A percentile compares a stretch with the other conserved stretches of the same genome.
These are phyloP conservation scores for Sphagnum tenellum DNA, from an alignment of 225 moss, liverwort and hornwort species.

Conservation along the genomic window DNA sequence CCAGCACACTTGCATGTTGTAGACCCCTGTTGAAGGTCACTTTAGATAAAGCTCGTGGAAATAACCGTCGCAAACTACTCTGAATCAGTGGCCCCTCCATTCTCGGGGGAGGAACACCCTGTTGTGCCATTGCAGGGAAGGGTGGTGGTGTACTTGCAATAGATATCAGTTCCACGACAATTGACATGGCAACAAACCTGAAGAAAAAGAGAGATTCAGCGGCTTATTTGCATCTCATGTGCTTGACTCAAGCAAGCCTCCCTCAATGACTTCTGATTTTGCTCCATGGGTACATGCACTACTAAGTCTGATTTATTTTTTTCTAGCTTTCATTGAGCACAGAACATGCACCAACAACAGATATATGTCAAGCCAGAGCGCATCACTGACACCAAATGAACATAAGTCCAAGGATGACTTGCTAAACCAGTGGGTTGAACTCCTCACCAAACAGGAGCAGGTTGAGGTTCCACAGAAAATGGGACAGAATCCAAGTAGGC, in stretches of 20 bases:
- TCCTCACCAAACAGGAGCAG: conserved; percentile 89
- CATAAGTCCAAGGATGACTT: too few species aligned
- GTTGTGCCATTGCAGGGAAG: conserved; percentile 50
- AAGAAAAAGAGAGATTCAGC: conserved; percentile 3
- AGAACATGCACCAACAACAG: too few species aligned
- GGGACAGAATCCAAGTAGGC: conserved; percentile 85
- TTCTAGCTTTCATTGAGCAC: too few species aligned
- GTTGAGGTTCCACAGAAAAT: conserved; percentile 82
- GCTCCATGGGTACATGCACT: too few species aligned
- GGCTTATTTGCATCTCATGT: neutral
- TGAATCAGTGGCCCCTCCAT: conserved; percentile 53
- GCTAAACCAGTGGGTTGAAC: neutral
- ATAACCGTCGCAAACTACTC: conserved; percentile 47
- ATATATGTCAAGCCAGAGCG: too few species aligned
- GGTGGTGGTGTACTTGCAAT: conserved; percentile 64
- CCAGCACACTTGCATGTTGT: conserved; percentile 67
- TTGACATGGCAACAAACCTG: conserved; percentile 90
- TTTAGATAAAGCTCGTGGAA: conserved; percentile 69
- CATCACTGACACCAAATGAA: too few species aligned
- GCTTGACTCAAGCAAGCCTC: conserved; percentile 2
- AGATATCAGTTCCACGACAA: conserved; percentile 60
- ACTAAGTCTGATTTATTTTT: too few species aligned
- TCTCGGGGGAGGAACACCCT: conserved; percentile 37
- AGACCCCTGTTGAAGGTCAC: conserved; percentile 82
- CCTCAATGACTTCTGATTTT: too few species aligned